These are phyloP conservation scores for Cryptococcus sp. DNA, from an alignment of 1,284 basidiomycete genomes.

Conservation along the genomic window DNA sequence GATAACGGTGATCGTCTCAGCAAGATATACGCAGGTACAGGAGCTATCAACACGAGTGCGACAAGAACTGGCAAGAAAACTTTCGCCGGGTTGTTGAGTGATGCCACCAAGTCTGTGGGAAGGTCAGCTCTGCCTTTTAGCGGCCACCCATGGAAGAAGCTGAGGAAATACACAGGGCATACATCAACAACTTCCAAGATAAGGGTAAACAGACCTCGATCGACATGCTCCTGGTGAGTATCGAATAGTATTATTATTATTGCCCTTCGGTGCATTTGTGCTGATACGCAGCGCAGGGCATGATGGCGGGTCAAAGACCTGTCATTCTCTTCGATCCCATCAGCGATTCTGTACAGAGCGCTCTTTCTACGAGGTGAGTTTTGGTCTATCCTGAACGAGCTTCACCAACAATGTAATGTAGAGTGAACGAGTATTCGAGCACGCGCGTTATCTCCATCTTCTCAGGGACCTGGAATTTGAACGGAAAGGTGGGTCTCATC, in stretches of 20 bases:
- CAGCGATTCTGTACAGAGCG: slow-evolving; percentile 77
- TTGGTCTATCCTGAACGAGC: background rate
- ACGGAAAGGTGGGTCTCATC: slow-evolving; percentile 68
- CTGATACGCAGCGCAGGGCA: slow-evolving; percentile 63
- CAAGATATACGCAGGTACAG: slow-evolving; percentile 92
- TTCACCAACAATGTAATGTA: slow-evolving; percentile 42
- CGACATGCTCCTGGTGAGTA: slow-evolving; percentile 82
- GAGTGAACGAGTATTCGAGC: slow-evolving; percentile 81
- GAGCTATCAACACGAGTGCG: slow-evolving; percentile 91
- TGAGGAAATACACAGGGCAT: slow-evolving; percentile 65
- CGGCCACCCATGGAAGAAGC: background rate
- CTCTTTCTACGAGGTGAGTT: slow-evolving; percentile 65
- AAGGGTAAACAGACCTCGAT: slow-evolving; percentile 92
- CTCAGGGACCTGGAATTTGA: slow-evolving; percentile 93
- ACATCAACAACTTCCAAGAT: slow-evolving; percentile 98
- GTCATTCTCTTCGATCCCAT: slow-evolving; percentile 94
- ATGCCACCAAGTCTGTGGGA: slow-evolving; percentile 91
- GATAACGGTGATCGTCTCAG: slow-evolving; percentile 91
- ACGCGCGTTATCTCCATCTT: slow-evolving; percentile 73
- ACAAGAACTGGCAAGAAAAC: slow-evolving; percentile 93
- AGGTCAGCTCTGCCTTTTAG: slow-evolving; percentile 25
- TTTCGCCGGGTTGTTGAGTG: slow-evolving; percentile 84
- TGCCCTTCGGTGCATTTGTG: background rate
- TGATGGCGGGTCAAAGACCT: slow-evolving; percentile 80
- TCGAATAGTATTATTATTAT: background rate